Base-by-base conservation (phyloP, 257 asterid species). In the Penstemon newberryi region DNA sequence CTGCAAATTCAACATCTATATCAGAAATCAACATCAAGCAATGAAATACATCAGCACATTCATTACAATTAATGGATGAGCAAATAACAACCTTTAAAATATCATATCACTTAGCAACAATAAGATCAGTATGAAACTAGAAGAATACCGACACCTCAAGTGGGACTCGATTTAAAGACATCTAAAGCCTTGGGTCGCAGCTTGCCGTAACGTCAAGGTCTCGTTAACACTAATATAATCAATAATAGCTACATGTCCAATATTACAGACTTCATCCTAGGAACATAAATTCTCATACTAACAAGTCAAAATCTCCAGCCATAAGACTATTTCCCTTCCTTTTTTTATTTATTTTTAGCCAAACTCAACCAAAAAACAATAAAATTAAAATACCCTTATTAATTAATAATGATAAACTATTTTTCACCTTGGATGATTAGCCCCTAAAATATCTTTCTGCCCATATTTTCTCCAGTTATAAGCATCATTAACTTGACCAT, bases 401-500 rank as follows among this genome's bases (percentile, higher is more conserved):
- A 63, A 5, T n/a, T 6, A 13, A 8, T 12, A 4, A 60, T 61
- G 7, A 33, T 18, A 19, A 63, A 7, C 12, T 54, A 13, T 15
- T 1, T 10, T 72, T 85, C 56, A 87, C 98, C 98, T 92, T 55
- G 96, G 97, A 78, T 80, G 78, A 71, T 9, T 81, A 46, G 97
- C 85, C 63, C 96, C 95, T 69, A 92, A 75, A 65, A 92, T 89
- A 51, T 78, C 89, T 71, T 92, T 92, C 80, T 92, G 98, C 6
- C 98, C 98, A 70, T 90, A 92, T 78, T 92, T 92, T 62, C 97
- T 86, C 98, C 98, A 92, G 65, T 81, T 78, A 55, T 82, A 75
- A 3, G 93, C 98, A 82, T 90, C 98, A 44, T 79, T 84, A 39
- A 70, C 65, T 15, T 77, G 82, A 56, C 84, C 81, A 68, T 88